phyloP scores from a whole-genome alignment of 768 basidiomycete species.

The Termitomyces sp. region DNA sequence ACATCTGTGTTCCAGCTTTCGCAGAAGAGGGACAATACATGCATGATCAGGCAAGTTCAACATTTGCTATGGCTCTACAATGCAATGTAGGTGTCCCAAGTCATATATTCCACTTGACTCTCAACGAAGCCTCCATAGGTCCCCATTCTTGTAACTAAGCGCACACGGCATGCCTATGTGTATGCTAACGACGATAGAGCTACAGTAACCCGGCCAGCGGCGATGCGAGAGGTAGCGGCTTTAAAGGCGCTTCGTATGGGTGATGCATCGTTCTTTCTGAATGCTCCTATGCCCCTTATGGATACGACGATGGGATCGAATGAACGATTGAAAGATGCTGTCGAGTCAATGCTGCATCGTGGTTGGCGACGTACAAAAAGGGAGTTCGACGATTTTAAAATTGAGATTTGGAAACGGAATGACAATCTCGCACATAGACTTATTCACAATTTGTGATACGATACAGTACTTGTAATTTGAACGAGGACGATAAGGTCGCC shows the following conservation, averaged over 20 bases:
- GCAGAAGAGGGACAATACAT: conserved; percentile 28
- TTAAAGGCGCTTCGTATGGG: conserved; percentile 33
- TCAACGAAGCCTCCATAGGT: conserved; percentile 17
- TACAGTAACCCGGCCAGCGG: conserved; percentile 35
- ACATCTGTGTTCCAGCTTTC: conserved; percentile 40
- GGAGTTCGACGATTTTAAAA: conserved; percentile 26
- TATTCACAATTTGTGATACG: conserved; percentile 23
- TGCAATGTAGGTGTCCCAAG: conserved; percentile 27
- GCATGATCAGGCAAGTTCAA: conserved; percentile 36
- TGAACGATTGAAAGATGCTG: conserved; percentile 15
- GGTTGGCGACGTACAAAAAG: conserved; percentile 27
- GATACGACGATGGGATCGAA: conserved; percentile 14
- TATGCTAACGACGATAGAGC: conserved; percentile 34
- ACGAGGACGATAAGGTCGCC: conserved; percentile 21
- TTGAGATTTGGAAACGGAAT: conserved; percentile 28
- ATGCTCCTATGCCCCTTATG: conserved; percentile 9
- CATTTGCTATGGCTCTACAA: conserved; percentile 35
- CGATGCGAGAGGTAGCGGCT: conserved; percentile 35
- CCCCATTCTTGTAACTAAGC: conserved; percentile 38
- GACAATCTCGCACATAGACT: conserved; percentile 26
- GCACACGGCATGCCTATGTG: conserved; percentile 32
- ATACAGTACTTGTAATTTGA: conserved; percentile 11
- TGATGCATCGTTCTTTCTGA: conserved; percentile 20
- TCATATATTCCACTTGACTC: not conserved
- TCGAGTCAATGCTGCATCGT: conserved; percentile 24